Conservation (phyloP, 176 grass and related monocot species). For the Areca catechu region DNA sequence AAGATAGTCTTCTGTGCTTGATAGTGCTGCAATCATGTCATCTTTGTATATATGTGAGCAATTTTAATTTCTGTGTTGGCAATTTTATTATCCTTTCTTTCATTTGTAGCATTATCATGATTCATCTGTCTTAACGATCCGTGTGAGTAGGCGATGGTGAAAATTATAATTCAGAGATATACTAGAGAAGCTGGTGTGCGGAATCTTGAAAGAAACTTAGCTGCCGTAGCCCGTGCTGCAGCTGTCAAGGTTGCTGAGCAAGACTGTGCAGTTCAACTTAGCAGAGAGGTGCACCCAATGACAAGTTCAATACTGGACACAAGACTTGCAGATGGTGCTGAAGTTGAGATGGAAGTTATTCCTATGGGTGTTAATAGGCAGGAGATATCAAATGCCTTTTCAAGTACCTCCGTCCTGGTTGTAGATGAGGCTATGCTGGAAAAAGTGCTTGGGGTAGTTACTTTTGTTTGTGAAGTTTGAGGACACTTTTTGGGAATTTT, state of each 20-base stretch:
- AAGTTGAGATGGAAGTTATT: conserved; percentile 99
- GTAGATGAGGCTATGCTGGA: conserved; percentile 86
- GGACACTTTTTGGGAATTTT: not conserved
- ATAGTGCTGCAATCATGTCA: not conserved
- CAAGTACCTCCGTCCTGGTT: conserved; percentile 48
- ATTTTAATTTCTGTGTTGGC: too few species aligned
- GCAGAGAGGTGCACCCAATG: conserved; percentile 38
- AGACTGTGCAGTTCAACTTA: conserved; percentile 36
- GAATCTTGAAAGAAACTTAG: conserved; percentile 75
- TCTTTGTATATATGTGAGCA: too few species aligned
- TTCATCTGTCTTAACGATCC: not conserved
- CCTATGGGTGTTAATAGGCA: conserved; percentile 59
- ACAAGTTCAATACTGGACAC: conserved; percentile 68
- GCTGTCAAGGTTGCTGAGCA: conserved; percentile 89
- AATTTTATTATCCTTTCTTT: too few species aligned
- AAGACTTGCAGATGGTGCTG: conserved; percentile 47
- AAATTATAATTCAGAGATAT: conserved; percentile 85
- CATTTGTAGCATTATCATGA: too few species aligned
- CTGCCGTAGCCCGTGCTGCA: conserved; percentile 77
- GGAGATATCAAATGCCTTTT: conserved; percentile 68
- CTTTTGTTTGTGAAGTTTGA: conserved; percentile 5
- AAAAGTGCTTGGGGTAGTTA: conserved; percentile 95
- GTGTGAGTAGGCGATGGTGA: conserved; percentile 56
- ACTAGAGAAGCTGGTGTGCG: conserved; percentile 95
- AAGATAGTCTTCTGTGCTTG: conserved; percentile 2